Percentiles rank a stretch among this genome's conserved stretches.
These are phyloP conservation scores for Aspergillus felis DNA, from an alignment of 2,329 filamentous ascomycete genomes.

Conservation along the genomic window DNA sequence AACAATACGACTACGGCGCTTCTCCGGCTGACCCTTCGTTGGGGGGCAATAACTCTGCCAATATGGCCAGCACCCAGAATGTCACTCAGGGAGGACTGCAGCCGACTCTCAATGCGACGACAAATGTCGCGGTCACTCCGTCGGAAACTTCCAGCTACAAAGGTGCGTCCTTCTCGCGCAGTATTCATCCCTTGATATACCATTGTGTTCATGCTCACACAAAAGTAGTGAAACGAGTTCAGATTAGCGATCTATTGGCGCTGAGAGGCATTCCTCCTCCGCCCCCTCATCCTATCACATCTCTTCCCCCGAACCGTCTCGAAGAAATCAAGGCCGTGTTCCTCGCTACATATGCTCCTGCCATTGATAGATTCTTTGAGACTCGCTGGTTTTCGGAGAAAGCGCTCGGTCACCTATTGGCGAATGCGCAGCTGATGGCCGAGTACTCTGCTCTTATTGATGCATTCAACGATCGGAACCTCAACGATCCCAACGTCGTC, in stretches of 20 bases:
- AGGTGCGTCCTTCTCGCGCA: slow-evolving; percentile 37
- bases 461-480: slow-evolving; percentile 39
- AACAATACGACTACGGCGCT: slow-evolving; percentile 58
- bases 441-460: slow-evolving; percentile 64
- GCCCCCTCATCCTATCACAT: slow-evolving; percentile 50
- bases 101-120: slow-evolving; percentile 21
- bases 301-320: slow-evolving; percentile 45
- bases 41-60: slow-evolving; percentile 41
- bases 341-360: slow-evolving; percentile 69
- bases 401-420: slow-evolving; percentile 51
- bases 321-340: slow-evolving; percentile 70
- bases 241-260: slow-evolving; percentile 68
- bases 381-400: slow-evolving; percentile 71
- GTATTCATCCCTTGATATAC: not conserved
- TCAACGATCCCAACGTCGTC: slow-evolving; percentile 34
- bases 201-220: not conserved
- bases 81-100: slow-evolving; percentile 26
- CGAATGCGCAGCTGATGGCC: slow-evolving; percentile 58
- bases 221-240: slow-evolving; percentile 60
- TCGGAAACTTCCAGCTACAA: slow-evolving; percentile 46
- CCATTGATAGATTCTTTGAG: slow-evolving; percentile 73
- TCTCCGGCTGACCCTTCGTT: slow-evolving; percentile 63
- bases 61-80: slow-evolving; percentile 33
- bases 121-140: slow-evolving; percentile 16
- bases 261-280: slow-evolving; percentile 59